These are phyloP conservation scores for Trametes meyenii DNA, from an alignment of 768 basidiomycete species.

Conservation along the genomic window DNA sequence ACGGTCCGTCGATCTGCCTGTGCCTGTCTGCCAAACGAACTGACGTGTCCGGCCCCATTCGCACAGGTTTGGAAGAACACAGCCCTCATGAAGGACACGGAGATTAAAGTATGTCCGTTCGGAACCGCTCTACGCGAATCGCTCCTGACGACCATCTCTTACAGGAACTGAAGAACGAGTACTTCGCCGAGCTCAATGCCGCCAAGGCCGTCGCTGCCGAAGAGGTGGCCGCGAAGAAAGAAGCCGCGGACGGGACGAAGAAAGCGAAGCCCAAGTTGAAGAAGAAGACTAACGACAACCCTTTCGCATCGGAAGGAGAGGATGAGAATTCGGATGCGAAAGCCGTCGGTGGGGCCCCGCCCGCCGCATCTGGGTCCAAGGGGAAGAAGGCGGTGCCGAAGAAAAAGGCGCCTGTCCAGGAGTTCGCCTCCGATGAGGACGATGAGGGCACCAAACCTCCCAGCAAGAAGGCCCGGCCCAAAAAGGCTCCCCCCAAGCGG, in stretches of 20 bases:
- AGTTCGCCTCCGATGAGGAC: constrained; percentile 27
- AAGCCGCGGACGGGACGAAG: constrained; percentile 28
- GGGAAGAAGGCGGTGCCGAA: constrained; percentile 26
- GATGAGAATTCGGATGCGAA: constrained; percentile 29
- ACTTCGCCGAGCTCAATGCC: constrained; percentile 49
- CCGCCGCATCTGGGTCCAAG: constrained; percentile 15
- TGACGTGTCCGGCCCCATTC: background rate
- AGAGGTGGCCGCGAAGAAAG: constrained; percentile 26
- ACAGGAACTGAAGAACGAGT: constrained; percentile 67
- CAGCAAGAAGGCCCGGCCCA: background rate
- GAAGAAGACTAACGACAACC: constrained; percentile 49
- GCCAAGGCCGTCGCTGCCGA: constrained; percentile 29
- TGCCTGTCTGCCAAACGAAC: constrained; percentile 1
- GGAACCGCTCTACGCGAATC: background rate
- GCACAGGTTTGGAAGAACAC: constrained; percentile 69
- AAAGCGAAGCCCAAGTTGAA: constrained; percentile 55
- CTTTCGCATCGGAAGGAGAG: constrained; percentile 59
- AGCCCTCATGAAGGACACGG: constrained; percentile 56
- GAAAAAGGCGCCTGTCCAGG: constrained; percentile 11
- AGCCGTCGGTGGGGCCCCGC: constrained; percentile 15
- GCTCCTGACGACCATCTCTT: background rate
- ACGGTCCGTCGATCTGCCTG: constrained; percentile 49
- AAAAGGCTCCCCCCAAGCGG: constrained; percentile 11
- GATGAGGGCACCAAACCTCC: constrained; percentile 10
- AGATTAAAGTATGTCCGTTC: constrained; percentile 55